Percentiles rank a stretch among this genome's conserved stretches.
phyloP scores from a whole-genome alignment of 768 basidiomycete genomes.

The Mrakia blollopis region DNA sequence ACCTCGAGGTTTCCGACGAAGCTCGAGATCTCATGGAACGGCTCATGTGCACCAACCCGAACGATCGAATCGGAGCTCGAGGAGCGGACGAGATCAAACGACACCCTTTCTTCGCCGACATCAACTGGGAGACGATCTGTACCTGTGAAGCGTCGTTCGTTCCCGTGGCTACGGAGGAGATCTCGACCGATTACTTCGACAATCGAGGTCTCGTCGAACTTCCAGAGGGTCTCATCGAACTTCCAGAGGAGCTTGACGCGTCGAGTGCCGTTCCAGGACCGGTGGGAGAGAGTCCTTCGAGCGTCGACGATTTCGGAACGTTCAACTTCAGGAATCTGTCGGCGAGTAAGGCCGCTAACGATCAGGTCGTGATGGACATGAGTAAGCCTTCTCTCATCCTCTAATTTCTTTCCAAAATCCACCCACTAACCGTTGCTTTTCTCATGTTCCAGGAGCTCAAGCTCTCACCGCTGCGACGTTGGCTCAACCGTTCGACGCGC shows the following conservation, averaged over 20 bases:
- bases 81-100: slow-evolving; percentile 89
- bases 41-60: slow-evolving; percentile 74
- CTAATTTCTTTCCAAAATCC: slow-evolving; percentile 60
- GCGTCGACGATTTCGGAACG: slow-evolving; percentile 85
- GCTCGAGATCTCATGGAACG: slow-evolving; percentile 85
- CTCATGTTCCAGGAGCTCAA: slow-evolving; percentile 19
- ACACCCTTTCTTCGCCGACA: slow-evolving; percentile 82
- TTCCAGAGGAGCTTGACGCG: slow-evolving; percentile 46
- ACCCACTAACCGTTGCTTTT: slow-evolving; percentile 61
- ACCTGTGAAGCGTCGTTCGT: slow-evolving; percentile 88
- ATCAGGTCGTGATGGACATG: slow-evolving; percentile 93
- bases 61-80: slow-evolving; percentile 69
- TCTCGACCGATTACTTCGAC: slow-evolving; percentile 99
- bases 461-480: slow-evolving; percentile 39
- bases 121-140: slow-evolving; percentile 91
- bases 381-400: slow-evolving; percentile 82
- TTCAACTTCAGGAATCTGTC: slow-evolving; percentile 98
- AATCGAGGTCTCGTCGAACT: slow-evolving; percentile 59
- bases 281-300: slow-evolving; percentile 23
- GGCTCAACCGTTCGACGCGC: slow-evolving; percentile 66
- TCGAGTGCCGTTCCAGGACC: slow-evolving; percentile 32
- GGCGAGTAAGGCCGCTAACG: slow-evolving; percentile 93
- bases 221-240: slow-evolving; percentile 42
- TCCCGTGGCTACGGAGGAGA: slow-evolving; percentile 88
- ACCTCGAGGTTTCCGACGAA: slow-evolving; percentile 65